phyloP scores from a whole-genome alignment of 345 rosid genomes.

The Citrus trifoliata region DNA sequence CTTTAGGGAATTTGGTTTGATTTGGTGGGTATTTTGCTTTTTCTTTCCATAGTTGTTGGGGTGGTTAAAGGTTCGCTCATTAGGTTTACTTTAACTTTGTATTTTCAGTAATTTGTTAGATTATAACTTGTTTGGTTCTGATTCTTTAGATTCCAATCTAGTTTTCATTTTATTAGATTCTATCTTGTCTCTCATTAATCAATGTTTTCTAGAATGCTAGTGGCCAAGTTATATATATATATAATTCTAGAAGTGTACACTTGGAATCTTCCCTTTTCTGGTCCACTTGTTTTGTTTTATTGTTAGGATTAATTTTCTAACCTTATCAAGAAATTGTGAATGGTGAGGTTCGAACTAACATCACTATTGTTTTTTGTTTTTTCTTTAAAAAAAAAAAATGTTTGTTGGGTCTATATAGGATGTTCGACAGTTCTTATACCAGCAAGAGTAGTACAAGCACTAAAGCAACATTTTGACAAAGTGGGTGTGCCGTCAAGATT shows the following conservation, averaged over 20 bases:
- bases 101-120: neutral
- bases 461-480: conserved; percentile 68
- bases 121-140: neutral
- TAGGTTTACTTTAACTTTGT: conserved; percentile 3
- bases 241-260: neutral
- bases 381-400: neutral
- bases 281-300: conserved; percentile 9
- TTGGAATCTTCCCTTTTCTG: conserved; percentile 16
- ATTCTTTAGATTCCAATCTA: neutral
- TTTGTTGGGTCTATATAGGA: conserved; percentile 31
- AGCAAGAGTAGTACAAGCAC: conserved; percentile 79
- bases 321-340: neutral
- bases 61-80: conserved; percentile 9
- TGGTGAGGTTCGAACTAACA: conserved; percentile 9
- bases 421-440: conserved; percentile 79
- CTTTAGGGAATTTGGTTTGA: conserved; percentile 1
- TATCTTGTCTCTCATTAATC: conserved; percentile 15
- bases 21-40: neutral
- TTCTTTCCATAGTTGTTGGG: conserved; percentile 4
- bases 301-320: neutral
- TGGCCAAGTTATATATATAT: conserved; percentile 3
- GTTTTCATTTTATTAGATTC: conserved; percentile 25
- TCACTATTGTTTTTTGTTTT: neutral
- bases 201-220: conserved; percentile 7
- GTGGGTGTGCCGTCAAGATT: conserved; percentile 51